Conservation (phyloP, 176 grass and related monocot genomes). For the sorghum (Sorghum bicolor) region Sorghum_bicolor_NCBIv3 NC_012871.2:76926001-76926500, state of each 20-base stretch:
- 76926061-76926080: neutral
- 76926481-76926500: neutral
- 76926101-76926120: neutral
- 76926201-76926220: neutral
- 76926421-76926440: neutral
- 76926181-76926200: neutral
- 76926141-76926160: neutral
- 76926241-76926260: neutral
- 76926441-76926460: neutral
- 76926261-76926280: neutral
- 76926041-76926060: conserved; percentile 57
- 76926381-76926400: neutral
- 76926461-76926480: neutral
- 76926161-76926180: neutral
- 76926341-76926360: neutral
- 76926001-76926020: conserved; percentile 26
- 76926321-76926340: neutral
- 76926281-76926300: neutral
- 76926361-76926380: neutral
- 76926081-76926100: neutral
- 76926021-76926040: conserved; percentile 55
- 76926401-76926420: neutral
- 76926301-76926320: neutral
- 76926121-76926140: neutral
- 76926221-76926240: neutral